Base-by-base conservation (phyloP, 2,329 filamentous ascomycete genomes). In the Phoma sp. region DNA sequence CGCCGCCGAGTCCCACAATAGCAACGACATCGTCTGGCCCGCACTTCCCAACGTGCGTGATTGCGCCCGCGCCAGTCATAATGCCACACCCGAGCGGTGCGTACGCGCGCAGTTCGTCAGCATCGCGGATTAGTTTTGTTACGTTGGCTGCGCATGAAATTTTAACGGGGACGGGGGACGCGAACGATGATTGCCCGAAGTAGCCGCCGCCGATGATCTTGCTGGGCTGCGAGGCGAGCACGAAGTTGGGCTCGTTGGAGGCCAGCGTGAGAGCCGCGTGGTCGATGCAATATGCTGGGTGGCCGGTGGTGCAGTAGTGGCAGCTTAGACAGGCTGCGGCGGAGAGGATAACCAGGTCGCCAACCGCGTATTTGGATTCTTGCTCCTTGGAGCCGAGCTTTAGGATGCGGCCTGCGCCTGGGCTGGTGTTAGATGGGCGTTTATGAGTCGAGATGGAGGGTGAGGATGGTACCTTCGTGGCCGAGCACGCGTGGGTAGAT, bases 401-500 rank as follows among this genome's bases (percentile, higher is more conserved):
- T 45, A 74, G 72, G 28, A 85, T 81, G 53, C 81, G 79, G 9
- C 82, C 82, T 3, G 80, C 53, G 76, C 82, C 58, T 61, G 34
- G 10, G 26, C 3, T n/a, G n/a, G 12, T 10, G 36, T 57, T 48
- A 56, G 39, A 28, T 26, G 17, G 5, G 30, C 21, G n/a, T 49
- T 18, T 5, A 14, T 3, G 33, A 5, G 32, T 4, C 5, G 26
- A 28, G 29, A 23, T 10, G 14, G 12, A 21, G 3, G 26, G 17
- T 26, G 21, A 36, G 17, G n/a, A 17, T 1, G 6, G 10, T 15
- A 58, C 58, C 82, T 74, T 85, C 83, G 58, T 85, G 83, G 3
- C 83, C 83, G 14, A 84, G 70, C 1, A 84, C 77, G 15, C 75
- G 64, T 0, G 80, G 80, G 57, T 81, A 82, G 18, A 61, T 61